Evolutionary conservation across 2,329 filamentous ascomycete species (phyloP).

Genomic region (Aspergillus bombycis): DNA sequence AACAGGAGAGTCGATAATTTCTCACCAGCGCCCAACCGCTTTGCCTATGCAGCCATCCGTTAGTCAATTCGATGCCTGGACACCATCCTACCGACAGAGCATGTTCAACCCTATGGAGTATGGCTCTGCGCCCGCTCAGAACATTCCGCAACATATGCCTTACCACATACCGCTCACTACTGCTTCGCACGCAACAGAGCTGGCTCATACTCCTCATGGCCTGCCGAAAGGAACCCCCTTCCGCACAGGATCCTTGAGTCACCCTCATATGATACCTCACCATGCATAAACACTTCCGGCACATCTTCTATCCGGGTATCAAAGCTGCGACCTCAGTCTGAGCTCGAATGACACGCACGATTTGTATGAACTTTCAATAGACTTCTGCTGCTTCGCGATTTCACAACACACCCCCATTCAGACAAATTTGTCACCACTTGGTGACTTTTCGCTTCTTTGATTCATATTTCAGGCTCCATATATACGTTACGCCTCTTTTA

Average conservation of each 20-base stretch:
- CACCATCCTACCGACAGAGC: constrained; percentile 37
- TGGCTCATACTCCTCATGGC: constrained; percentile 23
- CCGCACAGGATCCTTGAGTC: constrained; percentile 36
- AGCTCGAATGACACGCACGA: constrained; percentile 31
- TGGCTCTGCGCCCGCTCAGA: constrained; percentile 23
- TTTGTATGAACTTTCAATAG: constrained; percentile 28
- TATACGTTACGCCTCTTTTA: constrained; percentile 17
- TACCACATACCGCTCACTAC: constrained; percentile 33
- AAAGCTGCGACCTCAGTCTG: constrained; percentile 13
- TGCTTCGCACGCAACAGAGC: constrained; percentile 27
- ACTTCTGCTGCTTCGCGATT: constrained; percentile 1
- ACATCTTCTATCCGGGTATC: background rate
- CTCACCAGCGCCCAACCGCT: constrained; percentile 23
- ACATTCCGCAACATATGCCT: constrained; percentile 32
- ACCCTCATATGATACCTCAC: constrained; percentile 25
- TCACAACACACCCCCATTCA: background rate
- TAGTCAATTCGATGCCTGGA: constrained; percentile 36
- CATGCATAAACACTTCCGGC: constrained; percentile 21
- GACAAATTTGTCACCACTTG: constrained; percentile 4
- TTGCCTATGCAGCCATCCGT: constrained; percentile 25
- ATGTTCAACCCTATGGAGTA: constrained; percentile 40
- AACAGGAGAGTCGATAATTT: constrained; percentile 18
- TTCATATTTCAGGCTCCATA: constrained; percentile 27
- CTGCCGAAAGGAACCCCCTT: constrained; percentile 29
- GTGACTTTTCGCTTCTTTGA: constrained; percentile 14